Evolutionary conservation across 2,329 filamentous ascomycete genomes (phyloP).

Genomic region (Dactylonectria macrodidyma): DNA sequence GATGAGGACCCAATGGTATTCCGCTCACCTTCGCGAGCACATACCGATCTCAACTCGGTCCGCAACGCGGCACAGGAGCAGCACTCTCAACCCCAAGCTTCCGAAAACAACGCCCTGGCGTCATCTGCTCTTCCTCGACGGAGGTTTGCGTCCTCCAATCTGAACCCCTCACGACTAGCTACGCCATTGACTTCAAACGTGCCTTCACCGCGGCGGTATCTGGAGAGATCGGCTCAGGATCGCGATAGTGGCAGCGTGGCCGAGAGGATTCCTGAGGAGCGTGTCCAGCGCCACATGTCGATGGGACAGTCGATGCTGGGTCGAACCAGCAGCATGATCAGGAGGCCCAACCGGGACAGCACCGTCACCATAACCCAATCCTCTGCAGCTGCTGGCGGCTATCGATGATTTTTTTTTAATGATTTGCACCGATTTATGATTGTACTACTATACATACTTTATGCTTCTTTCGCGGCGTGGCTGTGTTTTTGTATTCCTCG

Average conservation of each 20-base stretch:
- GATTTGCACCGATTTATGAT: slow-evolving; percentile 47
- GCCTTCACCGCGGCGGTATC: slow-evolving; percentile 62
- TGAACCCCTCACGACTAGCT: slow-evolving; percentile 62
- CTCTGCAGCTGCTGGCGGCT: slow-evolving; percentile 59
- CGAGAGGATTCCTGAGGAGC: slow-evolving; percentile 46
- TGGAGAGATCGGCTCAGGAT: slow-evolving; percentile 62
- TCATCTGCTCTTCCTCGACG: slow-evolving; percentile 64
- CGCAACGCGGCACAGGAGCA: slow-evolving; percentile 48
- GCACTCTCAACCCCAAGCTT: slow-evolving; percentile 43
- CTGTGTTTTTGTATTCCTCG: slow-evolving; percentile 49
- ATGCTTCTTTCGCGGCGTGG: slow-evolving; percentile 50
- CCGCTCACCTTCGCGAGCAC: slow-evolving; percentile 71
- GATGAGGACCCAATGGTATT: slow-evolving; percentile 64
- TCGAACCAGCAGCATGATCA: slow-evolving; percentile 63
- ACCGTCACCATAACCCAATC: slow-evolving; percentile 50
- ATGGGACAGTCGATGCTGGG: slow-evolving; percentile 60
- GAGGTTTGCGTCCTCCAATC: slow-evolving; percentile 64
- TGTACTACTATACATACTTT: slow-evolving; percentile 45
- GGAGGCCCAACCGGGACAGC: slow-evolving; percentile 61
- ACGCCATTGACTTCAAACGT: slow-evolving; percentile 56
- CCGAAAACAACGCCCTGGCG: slow-evolving; percentile 27
- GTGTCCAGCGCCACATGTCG: slow-evolving; percentile 58
- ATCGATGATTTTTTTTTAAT: slow-evolving; percentile 59
- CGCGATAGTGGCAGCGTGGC: slow-evolving; percentile 53
- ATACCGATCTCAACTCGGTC: slow-evolving; percentile 67